Evolutionary conservation across 345 rosid species (phyloP).

Genomic region (Abelmoschus esculentus): DNA sequence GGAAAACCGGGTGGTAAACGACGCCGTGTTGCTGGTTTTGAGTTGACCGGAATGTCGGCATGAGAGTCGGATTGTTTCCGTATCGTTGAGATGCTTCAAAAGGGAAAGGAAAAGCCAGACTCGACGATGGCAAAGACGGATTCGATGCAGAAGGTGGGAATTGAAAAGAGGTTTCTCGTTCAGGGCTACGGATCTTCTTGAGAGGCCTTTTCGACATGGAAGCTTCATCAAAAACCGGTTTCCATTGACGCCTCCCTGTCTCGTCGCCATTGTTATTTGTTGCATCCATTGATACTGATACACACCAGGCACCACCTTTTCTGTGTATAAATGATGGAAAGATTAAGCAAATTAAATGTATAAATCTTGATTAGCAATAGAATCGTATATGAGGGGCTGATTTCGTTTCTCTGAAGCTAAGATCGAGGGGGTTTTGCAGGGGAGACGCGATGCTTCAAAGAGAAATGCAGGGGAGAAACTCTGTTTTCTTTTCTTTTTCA

Average conservation of each 20-base stretch:
- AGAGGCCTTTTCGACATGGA: conserved; percentile 46
- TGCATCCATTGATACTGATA: conserved; percentile 28
- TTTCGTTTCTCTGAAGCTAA: too few species aligned
- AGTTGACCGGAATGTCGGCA: conserved; percentile 29
- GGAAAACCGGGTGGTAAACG: conserved; percentile 27
- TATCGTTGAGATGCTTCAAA: conserved; percentile 30
- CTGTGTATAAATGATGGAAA: too few species aligned
- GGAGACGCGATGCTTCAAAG: too few species aligned
- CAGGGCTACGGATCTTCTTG: conserved; percentile 61
- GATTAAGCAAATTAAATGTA: too few species aligned
- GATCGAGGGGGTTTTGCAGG: too few species aligned
- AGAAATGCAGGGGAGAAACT: conserved; percentile 5
- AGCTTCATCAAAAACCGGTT: conserved; percentile 47
- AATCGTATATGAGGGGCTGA: background rate
- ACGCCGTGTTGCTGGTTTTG: conserved; percentile 26
- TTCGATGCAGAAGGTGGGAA: conserved; percentile 7
- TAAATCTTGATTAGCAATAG: background rate
- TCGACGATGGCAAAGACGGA: conserved; percentile 21
- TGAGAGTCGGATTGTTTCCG: conserved; percentile 12
- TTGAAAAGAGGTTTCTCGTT: conserved; percentile 26
- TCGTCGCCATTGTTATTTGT: conserved; percentile 42
- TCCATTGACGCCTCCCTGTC: conserved; percentile 29
- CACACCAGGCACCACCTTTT: conserved; percentile 29
- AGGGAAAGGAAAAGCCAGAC: conserved; percentile 45
- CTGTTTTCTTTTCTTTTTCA: too few species aligned